Evolutionary conservation across 2,329 filamentous ascomycete species (phyloP).

Genomic region (Neocatenulostroma microsporum): DNA sequence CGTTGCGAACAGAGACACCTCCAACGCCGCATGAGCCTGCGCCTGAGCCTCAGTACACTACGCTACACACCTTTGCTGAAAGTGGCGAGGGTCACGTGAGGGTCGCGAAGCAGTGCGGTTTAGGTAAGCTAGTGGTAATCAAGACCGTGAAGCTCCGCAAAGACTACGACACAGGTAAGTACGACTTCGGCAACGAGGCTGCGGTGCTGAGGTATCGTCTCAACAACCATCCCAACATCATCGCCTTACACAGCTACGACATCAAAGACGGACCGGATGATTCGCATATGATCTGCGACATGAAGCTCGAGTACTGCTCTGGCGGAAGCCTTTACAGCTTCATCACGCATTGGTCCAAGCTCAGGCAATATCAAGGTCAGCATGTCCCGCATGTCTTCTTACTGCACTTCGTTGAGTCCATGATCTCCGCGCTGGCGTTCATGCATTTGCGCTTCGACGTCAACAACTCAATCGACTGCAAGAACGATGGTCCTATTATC

Average conservation of each 20-base stretch:
- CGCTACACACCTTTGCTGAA: background rate
- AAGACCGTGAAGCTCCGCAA: conserved; percentile 1
- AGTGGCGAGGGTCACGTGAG: conserved; percentile 1
- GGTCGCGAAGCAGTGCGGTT: background rate
- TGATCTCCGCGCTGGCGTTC: conserved; percentile 20
- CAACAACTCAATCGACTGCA: no score
- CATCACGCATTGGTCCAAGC: conserved; percentile 2
- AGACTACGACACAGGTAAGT: no score
- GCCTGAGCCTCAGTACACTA: no score
- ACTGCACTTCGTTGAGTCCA: conserved; percentile 18
- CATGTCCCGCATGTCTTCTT: conserved; percentile 14
- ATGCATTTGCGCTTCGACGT: no score
- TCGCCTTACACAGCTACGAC: conserved; percentile 5
- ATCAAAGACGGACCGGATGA: background rate
- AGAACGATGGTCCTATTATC: conserved; percentile 10
- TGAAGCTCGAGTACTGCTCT: conserved; percentile 16
- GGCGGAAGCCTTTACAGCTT: conserved; percentile 19
- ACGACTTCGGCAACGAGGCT: conserved; percentile 4
- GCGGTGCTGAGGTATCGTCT: conserved; percentile 4
- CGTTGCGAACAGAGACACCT: no score
- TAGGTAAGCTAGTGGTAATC: conserved; percentile 2
- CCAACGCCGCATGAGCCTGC: no score
- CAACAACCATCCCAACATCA: conserved; percentile 9
- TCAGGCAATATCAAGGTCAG: background rate
- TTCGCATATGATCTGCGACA: background rate